Conservation (phyloP, 768 basidiomycete genomes). For the Cystobasidium onofrii region DNA sequence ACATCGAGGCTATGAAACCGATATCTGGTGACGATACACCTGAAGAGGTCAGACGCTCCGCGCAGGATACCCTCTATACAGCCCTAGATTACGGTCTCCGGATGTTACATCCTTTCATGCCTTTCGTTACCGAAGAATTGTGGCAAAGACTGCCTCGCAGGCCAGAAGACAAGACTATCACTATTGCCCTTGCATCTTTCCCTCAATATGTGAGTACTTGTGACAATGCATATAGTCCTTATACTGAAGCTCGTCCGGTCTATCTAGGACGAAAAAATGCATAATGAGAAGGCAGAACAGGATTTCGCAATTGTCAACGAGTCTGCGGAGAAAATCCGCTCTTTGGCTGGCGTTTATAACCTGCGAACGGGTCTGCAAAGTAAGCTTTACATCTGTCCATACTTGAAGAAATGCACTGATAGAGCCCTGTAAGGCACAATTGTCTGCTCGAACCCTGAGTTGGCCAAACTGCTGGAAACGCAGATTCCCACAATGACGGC, state of each 20-base stretch:
- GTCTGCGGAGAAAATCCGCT: constrained; percentile 68
- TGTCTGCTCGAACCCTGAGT: constrained; percentile 58
- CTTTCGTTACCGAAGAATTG: constrained; percentile 94
- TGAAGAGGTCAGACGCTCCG: constrained; percentile 59
- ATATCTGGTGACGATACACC: constrained; percentile 73
- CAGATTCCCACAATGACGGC: constrained; percentile 68
- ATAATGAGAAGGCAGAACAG: constrained; percentile 60
- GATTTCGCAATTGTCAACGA: constrained; percentile 79
- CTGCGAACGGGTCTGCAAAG: constrained; percentile 75
- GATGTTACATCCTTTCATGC: constrained; percentile 96
- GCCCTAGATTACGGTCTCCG: constrained; percentile 84
- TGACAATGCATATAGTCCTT: neutral
- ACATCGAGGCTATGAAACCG: constrained; percentile 98
- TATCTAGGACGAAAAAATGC: constrained; percentile 30
- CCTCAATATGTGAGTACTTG: constrained; percentile 62
- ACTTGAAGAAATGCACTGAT: neutral
- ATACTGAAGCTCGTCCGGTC: constrained; percentile 42
- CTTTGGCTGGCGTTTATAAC: constrained; percentile 79
- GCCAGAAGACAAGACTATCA: constrained; percentile 68
- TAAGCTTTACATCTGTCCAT: constrained; percentile 45
- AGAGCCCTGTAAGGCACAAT: constrained; percentile 58
- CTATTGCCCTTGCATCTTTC: constrained; percentile 82
- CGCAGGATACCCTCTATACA: constrained; percentile 91
- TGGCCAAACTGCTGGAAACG: constrained; percentile 60
- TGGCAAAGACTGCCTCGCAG: constrained; percentile 92